Base-by-base conservation (phyloP, 1,284 basidiomycete species). In the Ceratobasidium theobromae region DNA sequence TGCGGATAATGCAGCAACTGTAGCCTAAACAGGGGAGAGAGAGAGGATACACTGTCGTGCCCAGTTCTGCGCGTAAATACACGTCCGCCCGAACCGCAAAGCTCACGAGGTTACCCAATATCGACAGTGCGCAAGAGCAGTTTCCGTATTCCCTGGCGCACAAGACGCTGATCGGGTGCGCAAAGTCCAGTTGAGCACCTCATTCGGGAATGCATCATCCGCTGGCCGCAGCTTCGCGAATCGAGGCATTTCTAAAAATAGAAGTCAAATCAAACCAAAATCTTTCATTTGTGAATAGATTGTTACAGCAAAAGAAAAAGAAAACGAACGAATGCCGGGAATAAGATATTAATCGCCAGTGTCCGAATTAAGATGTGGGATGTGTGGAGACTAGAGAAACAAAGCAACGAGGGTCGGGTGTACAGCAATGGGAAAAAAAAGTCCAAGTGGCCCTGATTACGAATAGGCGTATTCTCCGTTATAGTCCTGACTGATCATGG, bases 401-500 rank as follows among this genome's bases (percentile, higher is more conserved):
- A 52, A 53, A 35, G n/a, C 16, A 53, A 53, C 3, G 51, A 32
- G 32, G 9, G 28, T 16, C 32, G 23, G 21, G 48, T n/a, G n/a
- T n/a, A n/a, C n/a, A n/a, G n/a, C n/a, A n/a, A n/a, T 4, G 16
- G 23, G 27, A 43, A 45, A 46, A 35, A 35, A 14, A 38, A 38
- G 23, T 11, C 12, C 14, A 32, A 11, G 16, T 30, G 53, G 40
- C 53, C 53, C 40, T 41, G 5, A 41, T 25, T 27, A 43, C n/a
- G 33, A 40, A 40, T 3, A 28, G 16, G 27, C 18, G 23, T 32
- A 65, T 3, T 60, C 57, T 35, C 32, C 33, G 25, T 32, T 12
- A 21, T 64, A 64, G 48, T 53, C 60, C 16, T 64, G 60, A 16
- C 48, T 48, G n/a, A 64, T 64, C 60, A 64, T 64, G 35, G 57